Evolutionary conservation across 495 filamentous ascomycete genomes (phyloP).

Genomic region (Talaromyces wortmannii): DNA sequence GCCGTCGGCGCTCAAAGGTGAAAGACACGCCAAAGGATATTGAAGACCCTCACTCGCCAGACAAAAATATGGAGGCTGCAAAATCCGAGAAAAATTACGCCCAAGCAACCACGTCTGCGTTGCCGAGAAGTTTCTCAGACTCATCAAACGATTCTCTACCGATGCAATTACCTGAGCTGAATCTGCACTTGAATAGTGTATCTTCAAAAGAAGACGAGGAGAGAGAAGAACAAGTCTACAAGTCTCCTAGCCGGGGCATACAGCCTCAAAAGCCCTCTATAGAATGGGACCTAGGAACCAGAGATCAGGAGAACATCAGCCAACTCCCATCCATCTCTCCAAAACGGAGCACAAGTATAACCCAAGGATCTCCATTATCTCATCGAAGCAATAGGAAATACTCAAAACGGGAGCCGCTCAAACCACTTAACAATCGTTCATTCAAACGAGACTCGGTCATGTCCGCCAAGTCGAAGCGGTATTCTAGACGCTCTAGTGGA

Average conservation of each 20-base stretch:
- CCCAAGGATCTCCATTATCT: not conserved
- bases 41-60: not conserved
- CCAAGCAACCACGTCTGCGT: not conserved
- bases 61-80: not conserved
- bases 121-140: conserved; percentile 2
- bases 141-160: conserved; percentile 6
- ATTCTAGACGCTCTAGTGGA: conserved; percentile 39
- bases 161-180: not conserved
- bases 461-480: conserved; percentile 31
- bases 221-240: conserved; percentile 1
- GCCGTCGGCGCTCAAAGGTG: conserved; percentile 19
- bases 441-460: conserved; percentile 34
- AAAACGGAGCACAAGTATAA: conserved; percentile 2
- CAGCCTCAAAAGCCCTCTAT: not conserved
- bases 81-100: not conserved
- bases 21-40: not conserved
- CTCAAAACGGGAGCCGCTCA: conserved; percentile 28
- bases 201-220: not conserved
- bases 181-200: not conserved
- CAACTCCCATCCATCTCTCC: not conserved
- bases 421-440: conserved; percentile 27
- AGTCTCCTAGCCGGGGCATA: not conserved
- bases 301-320: not conserved
- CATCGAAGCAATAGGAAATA: conserved; percentile 1
- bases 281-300: not conserved